Conservation (phyloP, 2,329 filamentous ascomycete species). For the Phaeomoniella chlamydospora region DNA sequence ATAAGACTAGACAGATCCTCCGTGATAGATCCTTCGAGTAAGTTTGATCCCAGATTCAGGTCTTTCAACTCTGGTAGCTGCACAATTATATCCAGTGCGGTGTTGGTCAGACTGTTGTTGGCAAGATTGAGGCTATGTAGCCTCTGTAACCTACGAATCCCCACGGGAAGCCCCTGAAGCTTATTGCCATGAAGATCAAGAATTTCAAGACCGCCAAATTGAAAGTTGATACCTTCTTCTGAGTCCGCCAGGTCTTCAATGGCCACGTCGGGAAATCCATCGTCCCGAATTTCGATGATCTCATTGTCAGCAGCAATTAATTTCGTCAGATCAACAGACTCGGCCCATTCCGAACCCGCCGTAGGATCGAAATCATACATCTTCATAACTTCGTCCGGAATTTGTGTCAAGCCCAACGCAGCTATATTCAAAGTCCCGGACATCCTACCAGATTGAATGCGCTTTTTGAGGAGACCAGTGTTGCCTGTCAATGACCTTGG, state of each 20-base stretch:
- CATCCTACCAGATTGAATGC: constrained; percentile 57
- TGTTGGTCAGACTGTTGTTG: constrained; percentile 64
- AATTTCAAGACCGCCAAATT: constrained; percentile 69
- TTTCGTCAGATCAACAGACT: constrained; percentile 73
- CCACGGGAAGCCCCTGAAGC: constrained; percentile 57
- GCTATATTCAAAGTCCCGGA: constrained; percentile 81
- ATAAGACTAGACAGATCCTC: constrained; percentile 47
- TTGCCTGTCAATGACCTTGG: constrained; percentile 40
- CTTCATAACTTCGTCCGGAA: constrained; percentile 68
- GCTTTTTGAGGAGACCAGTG: constrained; percentile 56
- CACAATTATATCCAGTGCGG: constrained; percentile 56
- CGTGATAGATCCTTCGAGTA: constrained; percentile 54
- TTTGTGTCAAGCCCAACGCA: constrained; percentile 61
- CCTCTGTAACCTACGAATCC: constrained; percentile 56
- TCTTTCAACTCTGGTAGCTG: constrained; percentile 63
- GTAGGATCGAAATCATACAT: constrained; percentile 75
- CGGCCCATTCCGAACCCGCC: constrained; percentile 64
- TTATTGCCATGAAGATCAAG: constrained; percentile 79
- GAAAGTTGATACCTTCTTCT: constrained; percentile 56
- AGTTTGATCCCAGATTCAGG: constrained; percentile 67
- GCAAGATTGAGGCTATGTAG: constrained; percentile 76
- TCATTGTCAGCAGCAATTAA: constrained; percentile 87
- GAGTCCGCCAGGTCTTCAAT: constrained; percentile 38
- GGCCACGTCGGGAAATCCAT: constrained; percentile 61
- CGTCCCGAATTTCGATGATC: constrained; percentile 56